Evolutionary conservation across 345 rosid species (phyloP).

Genomic region (Salix caprea): DNA sequence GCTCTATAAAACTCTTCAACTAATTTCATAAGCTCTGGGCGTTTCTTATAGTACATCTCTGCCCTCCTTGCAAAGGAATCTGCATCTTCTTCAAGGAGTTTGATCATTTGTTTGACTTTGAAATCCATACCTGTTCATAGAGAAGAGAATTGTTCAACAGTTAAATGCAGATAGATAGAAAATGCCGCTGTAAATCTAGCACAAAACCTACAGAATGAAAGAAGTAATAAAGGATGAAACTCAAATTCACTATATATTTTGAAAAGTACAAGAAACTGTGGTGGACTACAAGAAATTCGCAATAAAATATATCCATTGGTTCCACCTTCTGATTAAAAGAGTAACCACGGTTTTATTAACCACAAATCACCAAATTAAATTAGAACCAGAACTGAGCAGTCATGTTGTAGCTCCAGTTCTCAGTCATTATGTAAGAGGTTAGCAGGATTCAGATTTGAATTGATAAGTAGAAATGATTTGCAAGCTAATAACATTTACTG

Average conservation of each 20-base stretch:
- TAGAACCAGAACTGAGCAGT: background rate
- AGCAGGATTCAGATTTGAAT: background rate
- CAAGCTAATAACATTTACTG: background rate
- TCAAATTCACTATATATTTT: background rate
- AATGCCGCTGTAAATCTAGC: background rate
- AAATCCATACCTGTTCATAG: slow-evolving; percentile 79
- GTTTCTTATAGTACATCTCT: slow-evolving; percentile 97
- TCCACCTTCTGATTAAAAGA: background rate
- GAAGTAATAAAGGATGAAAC: background rate
- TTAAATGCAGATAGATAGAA: background rate
- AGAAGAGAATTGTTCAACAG: slow-evolving; percentile 8
- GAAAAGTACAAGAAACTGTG: background rate
- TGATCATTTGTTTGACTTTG: slow-evolving; percentile 95
- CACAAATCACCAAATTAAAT: background rate
- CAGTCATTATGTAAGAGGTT: background rate
- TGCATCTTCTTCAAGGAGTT: slow-evolving; percentile 95
- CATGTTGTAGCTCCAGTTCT: background rate
- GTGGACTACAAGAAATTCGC: background rate
- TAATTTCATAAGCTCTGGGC: slow-evolving; percentile 95
- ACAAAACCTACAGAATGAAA: background rate
- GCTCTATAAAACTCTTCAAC: slow-evolving; percentile 98
- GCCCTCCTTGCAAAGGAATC: slow-evolving; percentile 99
- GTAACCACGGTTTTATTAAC: background rate
- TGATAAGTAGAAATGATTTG: background rate
- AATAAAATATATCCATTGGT: background rate